phyloP scores from a whole-genome alignment of 2,329 filamentous ascomycete genomes.

The Pseudogymnoascus sp. region DNA sequence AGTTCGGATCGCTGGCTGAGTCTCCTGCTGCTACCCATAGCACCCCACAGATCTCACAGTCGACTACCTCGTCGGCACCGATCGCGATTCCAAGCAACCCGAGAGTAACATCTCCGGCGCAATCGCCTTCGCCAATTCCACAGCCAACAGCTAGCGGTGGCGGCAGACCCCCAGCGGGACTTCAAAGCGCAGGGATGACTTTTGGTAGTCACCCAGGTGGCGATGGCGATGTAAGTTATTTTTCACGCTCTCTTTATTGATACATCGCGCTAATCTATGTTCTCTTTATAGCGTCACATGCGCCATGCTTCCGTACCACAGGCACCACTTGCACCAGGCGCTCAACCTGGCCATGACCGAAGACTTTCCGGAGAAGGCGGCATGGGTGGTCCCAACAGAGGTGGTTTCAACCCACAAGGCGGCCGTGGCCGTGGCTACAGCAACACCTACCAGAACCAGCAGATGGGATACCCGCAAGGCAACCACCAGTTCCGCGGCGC shows the following conservation, averaged over 20 bases:
- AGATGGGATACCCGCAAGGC: conserved; percentile 34
- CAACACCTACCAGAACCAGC: conserved; percentile 40
- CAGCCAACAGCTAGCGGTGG: conserved; percentile 77
- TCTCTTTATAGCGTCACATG: conserved; percentile 51
- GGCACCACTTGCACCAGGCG: conserved; percentile 50
- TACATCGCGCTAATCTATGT: background rate
- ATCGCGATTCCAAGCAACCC: conserved; percentile 62
- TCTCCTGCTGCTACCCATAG: conserved; percentile 60
- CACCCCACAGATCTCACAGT: conserved; percentile 47
- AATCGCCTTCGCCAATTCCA: conserved; percentile 88
- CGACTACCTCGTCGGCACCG: conserved; percentile 37
- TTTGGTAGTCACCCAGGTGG: conserved; percentile 36
- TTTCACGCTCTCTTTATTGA: background rate
- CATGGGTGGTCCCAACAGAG: conserved; percentile 51
- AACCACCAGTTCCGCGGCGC: conserved; percentile 24
- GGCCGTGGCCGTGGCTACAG: conserved; percentile 41
- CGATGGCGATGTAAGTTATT: conserved; percentile 66
- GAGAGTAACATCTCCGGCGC: conserved; percentile 72
- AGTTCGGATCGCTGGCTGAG: conserved; percentile 70
- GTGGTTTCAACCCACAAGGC: conserved; percentile 44
- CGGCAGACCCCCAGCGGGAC: conserved; percentile 68
- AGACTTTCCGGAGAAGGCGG: conserved; percentile 76
- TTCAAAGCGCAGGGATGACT: conserved; percentile 28
- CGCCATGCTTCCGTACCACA: conserved; percentile 57
- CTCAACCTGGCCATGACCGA: conserved; percentile 69